A percentile compares a stretch with the other conserved stretches of the same genome.
phyloP scores from a whole-genome alignment of 306 rosid species.

The Hippophae tibetana region DNA sequence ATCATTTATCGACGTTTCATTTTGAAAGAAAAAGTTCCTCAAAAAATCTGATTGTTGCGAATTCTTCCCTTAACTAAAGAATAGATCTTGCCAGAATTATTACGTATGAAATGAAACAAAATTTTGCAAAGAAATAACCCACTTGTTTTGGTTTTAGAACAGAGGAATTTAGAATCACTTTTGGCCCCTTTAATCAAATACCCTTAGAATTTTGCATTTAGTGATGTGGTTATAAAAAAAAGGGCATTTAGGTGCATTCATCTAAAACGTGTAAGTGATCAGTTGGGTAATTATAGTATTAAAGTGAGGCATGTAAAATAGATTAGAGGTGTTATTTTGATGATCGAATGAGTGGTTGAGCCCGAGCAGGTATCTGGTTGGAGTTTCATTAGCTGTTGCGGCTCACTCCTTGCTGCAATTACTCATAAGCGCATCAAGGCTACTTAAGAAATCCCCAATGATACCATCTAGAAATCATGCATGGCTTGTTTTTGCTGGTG shows the following conservation, averaged over 20 bases:
- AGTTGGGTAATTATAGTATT: background rate
- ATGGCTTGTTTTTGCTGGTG: conserved; percentile 75
- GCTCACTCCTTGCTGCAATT: conserved; percentile 73
- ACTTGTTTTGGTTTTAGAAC: too few species aligned
- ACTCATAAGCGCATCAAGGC: conserved; percentile 46
- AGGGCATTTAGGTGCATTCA: background rate
- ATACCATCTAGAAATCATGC: conserved; percentile 69
- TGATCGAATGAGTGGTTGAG: conserved; percentile 18
- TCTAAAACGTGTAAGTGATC: conserved; percentile 5
- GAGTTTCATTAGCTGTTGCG: conserved; percentile 58
- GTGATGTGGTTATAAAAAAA: too few species aligned
- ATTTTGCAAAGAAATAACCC: too few species aligned
- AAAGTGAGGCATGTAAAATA: background rate
- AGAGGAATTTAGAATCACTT: background rate
- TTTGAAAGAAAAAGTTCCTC: too few species aligned
- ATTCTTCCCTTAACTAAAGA: too few species aligned
- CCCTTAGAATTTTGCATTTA: too few species aligned
- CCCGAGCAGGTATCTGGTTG: conserved; percentile 65
- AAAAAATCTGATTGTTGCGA: too few species aligned
- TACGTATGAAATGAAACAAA: too few species aligned
- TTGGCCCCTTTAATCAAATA: too few species aligned
- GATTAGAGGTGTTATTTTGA: conserved; percentile 6
- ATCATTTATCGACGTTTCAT: too few species aligned
- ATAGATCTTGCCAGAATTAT: too few species aligned
- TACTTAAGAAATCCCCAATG: conserved; percentile 46